phyloP scores from a whole-genome alignment of 768 basidiomycete genomes.

The Tulasnella sp. region DNA sequence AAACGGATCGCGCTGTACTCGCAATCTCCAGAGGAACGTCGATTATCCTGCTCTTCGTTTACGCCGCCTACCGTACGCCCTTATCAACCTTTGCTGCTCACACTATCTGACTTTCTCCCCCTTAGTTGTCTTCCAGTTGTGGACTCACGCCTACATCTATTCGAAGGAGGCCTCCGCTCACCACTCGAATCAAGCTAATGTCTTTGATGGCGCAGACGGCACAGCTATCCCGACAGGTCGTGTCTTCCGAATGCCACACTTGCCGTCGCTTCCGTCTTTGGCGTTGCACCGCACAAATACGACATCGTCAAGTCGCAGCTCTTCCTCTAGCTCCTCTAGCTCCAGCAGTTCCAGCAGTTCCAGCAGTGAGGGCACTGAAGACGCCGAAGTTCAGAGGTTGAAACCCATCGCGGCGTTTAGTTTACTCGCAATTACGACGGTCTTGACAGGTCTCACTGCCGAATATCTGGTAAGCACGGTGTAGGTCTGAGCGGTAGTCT shows the following conservation, averaged over 20 bases:
- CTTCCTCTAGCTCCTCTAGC: background rate
- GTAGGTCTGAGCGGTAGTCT: background rate
- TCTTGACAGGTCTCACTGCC: slow-evolving; percentile 33
- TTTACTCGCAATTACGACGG: slow-evolving; percentile 46
- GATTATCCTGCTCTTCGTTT: slow-evolving; percentile 14
- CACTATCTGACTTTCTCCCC: background rate
- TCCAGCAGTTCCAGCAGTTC: background rate
- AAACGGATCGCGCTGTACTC: background rate
- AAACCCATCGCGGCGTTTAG: slow-evolving; percentile 40
- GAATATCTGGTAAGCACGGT: slow-evolving; percentile 38
- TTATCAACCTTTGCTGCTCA: background rate
- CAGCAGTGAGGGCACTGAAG: slow-evolving; percentile 24
- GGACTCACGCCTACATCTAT: slow-evolving; percentile 65
- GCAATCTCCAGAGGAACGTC: slow-evolving; percentile 13
- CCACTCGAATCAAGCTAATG: slow-evolving; percentile 8
- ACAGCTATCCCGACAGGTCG: background rate
- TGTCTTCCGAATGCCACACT: slow-evolving; percentile 14
- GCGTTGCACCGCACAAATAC: background rate
- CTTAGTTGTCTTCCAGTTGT: slow-evolving; percentile 54
- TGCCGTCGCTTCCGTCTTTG: slow-evolving; percentile 9
- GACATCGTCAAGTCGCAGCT: background rate
- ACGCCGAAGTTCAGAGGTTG: slow-evolving; percentile 42
- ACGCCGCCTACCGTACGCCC: slow-evolving; percentile 9
- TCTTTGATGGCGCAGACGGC: slow-evolving; percentile 2
- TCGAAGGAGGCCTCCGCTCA: slow-evolving; percentile 16